Conservation (phyloP, 495 filamentous ascomycete species). For the Neurospora sp. region DNA sequence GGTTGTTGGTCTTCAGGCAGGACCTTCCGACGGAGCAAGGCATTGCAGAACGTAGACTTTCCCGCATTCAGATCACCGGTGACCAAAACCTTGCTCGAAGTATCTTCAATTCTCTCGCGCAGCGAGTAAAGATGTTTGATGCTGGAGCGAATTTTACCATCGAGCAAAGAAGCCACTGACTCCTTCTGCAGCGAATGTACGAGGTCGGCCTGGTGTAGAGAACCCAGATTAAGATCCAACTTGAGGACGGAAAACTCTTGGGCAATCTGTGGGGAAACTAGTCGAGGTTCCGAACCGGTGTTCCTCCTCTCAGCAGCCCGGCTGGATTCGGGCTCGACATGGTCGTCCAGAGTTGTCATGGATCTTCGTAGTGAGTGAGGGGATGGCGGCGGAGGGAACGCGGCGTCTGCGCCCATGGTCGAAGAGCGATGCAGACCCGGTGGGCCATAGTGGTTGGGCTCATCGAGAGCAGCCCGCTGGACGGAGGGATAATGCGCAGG, state of each 20-base stretch:
- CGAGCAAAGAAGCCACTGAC: conserved; percentile 79
- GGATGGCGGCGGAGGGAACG: conserved; percentile 11
- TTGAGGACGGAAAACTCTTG: conserved; percentile 95
- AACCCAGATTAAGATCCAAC: conserved; percentile 82
- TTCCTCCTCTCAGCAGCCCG: conserved; percentile 46
- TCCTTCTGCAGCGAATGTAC: conserved; percentile 94
- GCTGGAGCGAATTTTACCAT: conserved; percentile 88
- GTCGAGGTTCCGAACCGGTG: conserved; percentile 48
- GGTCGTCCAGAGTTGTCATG: conserved; percentile 55
- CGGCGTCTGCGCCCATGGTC: conserved; percentile 27
- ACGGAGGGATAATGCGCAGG: conserved; percentile 91
- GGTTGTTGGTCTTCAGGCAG: conserved; percentile 95
- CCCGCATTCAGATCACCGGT: conserved; percentile 96
- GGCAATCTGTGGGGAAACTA: conserved; percentile 87
- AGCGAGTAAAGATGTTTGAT: conserved; percentile 80
- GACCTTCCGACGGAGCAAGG: conserved; percentile 80
- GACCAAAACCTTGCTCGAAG: conserved; percentile 92
- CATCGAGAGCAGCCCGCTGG: conserved; percentile 45
- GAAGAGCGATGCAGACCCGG: conserved; percentile 47
- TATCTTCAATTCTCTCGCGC: conserved; percentile 92
- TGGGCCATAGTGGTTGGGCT: conserved; percentile 19
- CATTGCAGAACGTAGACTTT: conserved; percentile 98
- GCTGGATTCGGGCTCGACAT: conserved; percentile 60
- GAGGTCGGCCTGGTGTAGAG: conserved; percentile 75
- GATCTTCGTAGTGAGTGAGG: conserved; percentile 55